phyloP scores from a whole-genome alignment of 805 yeast species.

The Candida boidinii region DNA sequence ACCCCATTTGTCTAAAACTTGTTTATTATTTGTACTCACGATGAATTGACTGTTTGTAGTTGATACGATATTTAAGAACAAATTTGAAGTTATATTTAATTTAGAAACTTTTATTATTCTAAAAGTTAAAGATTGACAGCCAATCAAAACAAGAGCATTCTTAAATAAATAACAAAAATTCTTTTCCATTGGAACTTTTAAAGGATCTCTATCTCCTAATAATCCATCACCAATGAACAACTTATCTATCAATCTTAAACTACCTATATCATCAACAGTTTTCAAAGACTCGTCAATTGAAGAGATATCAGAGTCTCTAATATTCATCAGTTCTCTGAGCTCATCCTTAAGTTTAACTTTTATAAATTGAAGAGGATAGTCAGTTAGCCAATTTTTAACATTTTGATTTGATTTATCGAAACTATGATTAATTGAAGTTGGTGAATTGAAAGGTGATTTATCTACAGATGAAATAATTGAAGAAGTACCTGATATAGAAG shows the following conservation, averaged over 20 bases:
- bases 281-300: no score
- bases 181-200: slow-evolving; percentile 8
- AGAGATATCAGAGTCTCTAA: no score
- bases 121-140: no score
- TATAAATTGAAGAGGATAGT: slow-evolving; percentile 9
- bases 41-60: not conserved
- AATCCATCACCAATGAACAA: slow-evolving; percentile 1
- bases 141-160: no score
- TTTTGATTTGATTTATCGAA: not conserved
- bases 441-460: slow-evolving; percentile 8
- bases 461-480: slow-evolving; percentile 25
- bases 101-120: no score
- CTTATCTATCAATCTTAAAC: slow-evolving; percentile 21
- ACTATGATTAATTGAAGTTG: not conserved
- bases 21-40: not conserved
- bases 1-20: slow-evolving; percentile 22
- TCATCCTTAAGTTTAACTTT: slow-evolving; percentile 16
- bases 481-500: slow-evolving; percentile 23
- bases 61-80: no score
- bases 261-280: not conserved
- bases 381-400: slow-evolving; percentile 8
- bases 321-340: no score
- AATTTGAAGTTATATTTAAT: not conserved
- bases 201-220: not conserved
- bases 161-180: slow-evolving; percentile 22